Conservation (phyloP, 2,329 filamentous ascomycete species). For the Colletotrichum sp. region DNA sequence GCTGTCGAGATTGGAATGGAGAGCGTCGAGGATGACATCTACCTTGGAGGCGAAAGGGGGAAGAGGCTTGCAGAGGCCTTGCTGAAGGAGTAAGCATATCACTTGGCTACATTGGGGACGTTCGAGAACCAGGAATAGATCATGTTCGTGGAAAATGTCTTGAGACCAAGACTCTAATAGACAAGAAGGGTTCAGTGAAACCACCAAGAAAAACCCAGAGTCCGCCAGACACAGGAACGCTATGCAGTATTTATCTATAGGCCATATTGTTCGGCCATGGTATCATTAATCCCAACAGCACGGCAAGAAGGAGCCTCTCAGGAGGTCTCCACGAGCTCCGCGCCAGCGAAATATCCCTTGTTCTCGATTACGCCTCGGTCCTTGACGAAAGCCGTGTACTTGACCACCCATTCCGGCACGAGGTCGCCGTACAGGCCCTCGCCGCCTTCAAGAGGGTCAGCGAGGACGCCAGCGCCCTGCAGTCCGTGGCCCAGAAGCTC, state of each 20-base stretch:
- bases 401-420: slow-evolving; percentile 90
- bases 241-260: slow-evolving; percentile 20
- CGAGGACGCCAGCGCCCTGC: slow-evolving; percentile 77
- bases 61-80: slow-evolving; percentile 52
- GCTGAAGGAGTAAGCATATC: background rate
- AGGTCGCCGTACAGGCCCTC: slow-evolving; percentile 77
- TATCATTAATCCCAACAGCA: slow-evolving; percentile 16
- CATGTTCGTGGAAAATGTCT: background rate
- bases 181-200: background rate
- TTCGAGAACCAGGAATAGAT: background rate
- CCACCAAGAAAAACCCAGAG: background rate
- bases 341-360: slow-evolving; percentile 95
- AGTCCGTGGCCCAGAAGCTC: slow-evolving; percentile 79
- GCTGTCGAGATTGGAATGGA: slow-evolving; percentile 76
- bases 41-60: slow-evolving; percentile 64
- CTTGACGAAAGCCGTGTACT: slow-evolving; percentile 93
- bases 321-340: slow-evolving; percentile 61
- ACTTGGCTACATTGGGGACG: background rate
- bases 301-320: background rate
- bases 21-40: slow-evolving; percentile 63
- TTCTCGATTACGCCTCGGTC: slow-evolving; percentile 96
- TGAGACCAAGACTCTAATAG: slow-evolving; percentile 5
- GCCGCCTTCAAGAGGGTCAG: slow-evolving; percentile 55
- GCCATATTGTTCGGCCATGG: slow-evolving; percentile 5
- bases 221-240: slow-evolving; percentile 17